A percentile compares a stretch with the other conserved stretches of the same genome.
Conservation (phyloP, 176 grass and related monocot species). For the Carex littledalei region DNA sequence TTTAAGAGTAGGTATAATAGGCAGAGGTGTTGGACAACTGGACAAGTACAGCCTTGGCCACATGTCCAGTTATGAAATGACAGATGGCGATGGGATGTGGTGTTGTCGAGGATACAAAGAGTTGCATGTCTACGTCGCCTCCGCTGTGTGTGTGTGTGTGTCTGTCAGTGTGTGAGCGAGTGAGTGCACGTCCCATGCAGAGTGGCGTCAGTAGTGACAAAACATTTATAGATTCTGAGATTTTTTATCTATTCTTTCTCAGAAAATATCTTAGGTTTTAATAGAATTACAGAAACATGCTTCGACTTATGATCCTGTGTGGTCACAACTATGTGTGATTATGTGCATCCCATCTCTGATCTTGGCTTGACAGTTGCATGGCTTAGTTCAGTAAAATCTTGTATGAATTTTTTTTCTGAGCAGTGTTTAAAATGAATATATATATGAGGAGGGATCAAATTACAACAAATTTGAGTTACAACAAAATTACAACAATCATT, state of each 20-base stretch:
- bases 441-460: too few species aligned
- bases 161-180: background rate
- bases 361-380: too few species aligned
- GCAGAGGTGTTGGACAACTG: background rate
- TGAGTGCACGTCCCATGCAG: slow-evolving; percentile 23
- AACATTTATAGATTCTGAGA: background rate
- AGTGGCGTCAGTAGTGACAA: slow-evolving; percentile 16
- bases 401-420: too few species aligned
- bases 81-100: slow-evolving; percentile 18
- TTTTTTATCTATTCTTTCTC: background rate
- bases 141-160: background rate
- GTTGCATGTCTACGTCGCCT: slow-evolving; percentile 10
- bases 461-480: too few species aligned
- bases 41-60: background rate
- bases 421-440: too few species aligned
- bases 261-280: background rate
- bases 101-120: slow-evolving; percentile 10
- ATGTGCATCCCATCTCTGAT: background rate
- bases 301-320: background rate
- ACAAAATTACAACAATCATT: too few species aligned
- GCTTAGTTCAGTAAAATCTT: too few species aligned
- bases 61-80: slow-evolving; percentile 13
- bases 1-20: slow-evolving; percentile 12
- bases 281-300: background rate
- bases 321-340: background rate